Evolutionary conservation across 345 rosid genomes (phyloP).

Genomic region (Eucalyptus curtisii): DNA sequence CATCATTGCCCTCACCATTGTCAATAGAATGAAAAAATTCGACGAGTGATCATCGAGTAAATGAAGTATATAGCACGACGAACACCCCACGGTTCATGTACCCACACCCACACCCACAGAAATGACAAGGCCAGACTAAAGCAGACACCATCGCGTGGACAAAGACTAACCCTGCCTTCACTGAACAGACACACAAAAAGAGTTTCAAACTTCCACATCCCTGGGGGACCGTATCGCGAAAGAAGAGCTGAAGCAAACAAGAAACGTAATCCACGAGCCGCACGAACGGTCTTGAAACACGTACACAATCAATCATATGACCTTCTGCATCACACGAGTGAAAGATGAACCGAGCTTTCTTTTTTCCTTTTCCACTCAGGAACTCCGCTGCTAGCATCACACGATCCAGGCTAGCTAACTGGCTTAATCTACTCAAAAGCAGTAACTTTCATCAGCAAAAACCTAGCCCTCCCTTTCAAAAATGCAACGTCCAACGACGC

Average conservation of each 20-base stretch:
- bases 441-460: neutral
- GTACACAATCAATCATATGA: neutral
- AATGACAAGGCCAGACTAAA: neutral
- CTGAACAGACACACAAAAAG: neutral
- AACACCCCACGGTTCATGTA: neutral
- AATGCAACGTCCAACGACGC: neutral
- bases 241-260: neutral
- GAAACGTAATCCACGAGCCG: neutral
- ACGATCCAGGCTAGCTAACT: neutral
- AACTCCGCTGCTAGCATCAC: neutral
- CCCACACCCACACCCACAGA: neutral
- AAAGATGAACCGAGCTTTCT: neutral
- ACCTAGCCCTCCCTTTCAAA: neutral
- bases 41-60: neutral
- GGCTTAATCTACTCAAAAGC: neutral
- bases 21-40: neutral
- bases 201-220: neutral
- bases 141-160: neutral
- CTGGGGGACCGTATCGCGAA: neutral
- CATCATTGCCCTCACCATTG: neutral
- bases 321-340: neutral
- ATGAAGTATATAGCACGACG: neutral
- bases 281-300: neutral
- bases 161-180: neutral
- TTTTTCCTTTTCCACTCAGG: neutral